Evolutionary conservation across 345 rosid species (phyloP), one percentile per base, ranked within the genome.

Genomic region (Linum usitatissimum): DNA sequence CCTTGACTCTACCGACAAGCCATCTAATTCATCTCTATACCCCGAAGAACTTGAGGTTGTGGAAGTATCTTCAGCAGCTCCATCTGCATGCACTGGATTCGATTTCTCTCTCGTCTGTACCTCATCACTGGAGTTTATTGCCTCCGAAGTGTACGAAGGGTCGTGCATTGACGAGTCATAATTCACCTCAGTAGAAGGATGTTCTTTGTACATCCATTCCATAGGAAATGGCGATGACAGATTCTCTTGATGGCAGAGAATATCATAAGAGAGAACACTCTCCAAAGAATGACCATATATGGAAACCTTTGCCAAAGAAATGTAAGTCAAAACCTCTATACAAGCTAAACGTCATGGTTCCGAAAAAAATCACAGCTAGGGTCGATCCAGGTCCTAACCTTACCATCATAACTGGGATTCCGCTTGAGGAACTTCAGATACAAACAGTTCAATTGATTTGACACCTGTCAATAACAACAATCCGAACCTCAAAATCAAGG

Each of bases 231-330:
- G 87, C 48, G 92, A 86, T 40, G 85, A 84, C 65, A 90, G 76
- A 67, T 74, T 84, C 59, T 90, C 91, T 70, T 93, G 99, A 80
- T 93, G 97, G 77, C 97, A 93, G 63, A 93, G 90, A 69, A 93
- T 93, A 77, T 90, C 99, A 71, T 90, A 93, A 3, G 97, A 93
- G 66, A 90, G 88, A 70, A 93, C 97, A 70, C 97, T 90, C 77
- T 97, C 97, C 85, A 90, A 77, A 68, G 99, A 93, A 76, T 93
- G 99, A 58, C 95, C 97, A 77, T 90, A 90, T 60, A 93, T 64
- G 64, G 99, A 93, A 71, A 93, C 85, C 99, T 93, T 71, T 56
- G 54, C 45, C 49, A 61, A 65, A 45, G n/a, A 36, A 8, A 17
- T 34, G 48, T 45, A 61, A 15, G 28, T 53, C 34, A 30, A 60